Conservation (phyloP, 495 filamentous ascomycete genomes). For the Annulohypoxylon stygium region DNA sequence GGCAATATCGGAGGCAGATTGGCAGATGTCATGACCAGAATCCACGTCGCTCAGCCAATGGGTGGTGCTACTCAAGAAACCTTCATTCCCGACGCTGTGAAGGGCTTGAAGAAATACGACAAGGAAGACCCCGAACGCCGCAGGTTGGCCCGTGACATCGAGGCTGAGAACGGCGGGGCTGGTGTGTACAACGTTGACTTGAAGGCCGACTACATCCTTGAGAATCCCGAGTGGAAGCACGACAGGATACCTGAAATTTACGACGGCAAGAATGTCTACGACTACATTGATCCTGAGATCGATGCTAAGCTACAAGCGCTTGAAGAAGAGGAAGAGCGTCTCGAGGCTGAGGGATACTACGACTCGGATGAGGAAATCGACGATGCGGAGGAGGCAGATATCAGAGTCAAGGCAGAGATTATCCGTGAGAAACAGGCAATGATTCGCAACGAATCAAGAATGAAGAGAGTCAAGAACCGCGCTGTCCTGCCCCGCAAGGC, state of each 20-base stretch:
- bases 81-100: conserved; percentile 89
- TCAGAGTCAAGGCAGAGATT: conserved; percentile 89
- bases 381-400: conserved; percentile 87
- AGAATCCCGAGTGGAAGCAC: conserved; percentile 90
- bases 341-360: conserved; percentile 71
- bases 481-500: conserved; percentile 87
- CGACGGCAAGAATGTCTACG: conserved; percentile 95
- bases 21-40: conserved; percentile 89
- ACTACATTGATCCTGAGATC: conserved; percentile 97
- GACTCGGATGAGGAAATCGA: conserved; percentile 71
- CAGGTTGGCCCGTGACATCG: conserved; percentile 84
- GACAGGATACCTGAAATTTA: conserved; percentile 94
- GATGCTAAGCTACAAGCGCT: conserved; percentile 89
- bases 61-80: conserved; percentile 81
- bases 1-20: conserved; percentile 81
- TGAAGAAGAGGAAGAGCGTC: conserved; percentile 93
- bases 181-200: conserved; percentile 96
- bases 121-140: conserved; percentile 86
- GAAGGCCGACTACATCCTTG: conserved; percentile 85
- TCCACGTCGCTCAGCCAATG: conserved; percentile 94
- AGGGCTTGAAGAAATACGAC: conserved; percentile 85
- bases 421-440: conserved; percentile 92
- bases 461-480: conserved; percentile 94
- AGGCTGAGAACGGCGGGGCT: conserved; percentile 92
- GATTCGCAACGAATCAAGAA: conserved; percentile 90